Evolutionary conservation across 2,329 filamentous ascomycete species (phyloP), one percentile per base, ranked within the genome.

Genomic region (Teratosphaeria pseudoeucalypti): DNA sequence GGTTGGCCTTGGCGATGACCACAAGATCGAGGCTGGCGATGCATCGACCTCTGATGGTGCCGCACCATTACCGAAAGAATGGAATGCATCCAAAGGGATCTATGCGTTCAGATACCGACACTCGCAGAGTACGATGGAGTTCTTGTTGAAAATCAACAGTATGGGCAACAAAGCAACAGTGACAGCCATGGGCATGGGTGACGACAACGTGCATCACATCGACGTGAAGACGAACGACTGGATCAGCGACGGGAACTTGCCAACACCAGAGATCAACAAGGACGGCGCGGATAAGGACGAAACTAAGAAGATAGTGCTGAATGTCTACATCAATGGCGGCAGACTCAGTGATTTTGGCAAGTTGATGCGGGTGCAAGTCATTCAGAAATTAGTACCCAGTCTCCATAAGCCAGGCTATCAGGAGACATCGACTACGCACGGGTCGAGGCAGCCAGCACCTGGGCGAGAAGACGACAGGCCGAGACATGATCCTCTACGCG

Each of bases 61-160:
- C 34, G 77, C 83, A 69, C 84, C 84, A 34, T 80, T 97, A 2
- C 89, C 90, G 0, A 60, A 81, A 16, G 82, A 85, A 75, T 97
- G 94, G 94, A 96, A 96, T 73, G 78, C 84, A 12, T 82, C 83
- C 60, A 83, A 83, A 62, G 85, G 85, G 14, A 78, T 79, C 54
- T 87, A 90, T 71, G 84, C 87, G 59, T 96, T 97, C 74, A 84
- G 91, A 63, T 97, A 97, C 76, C 84, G 85, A 3, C 92, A 96
- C 73, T 79, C 83, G 27, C 89, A 95, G 71, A 95, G 90, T 0
- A 86, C 90, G 16, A 89, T 92, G 82, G 83, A 87, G 61, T 96
- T 88, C 70, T 79, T 96, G 32, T 73, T 96, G 65, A 92, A 91
- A 71, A 76, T 95, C 63, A 90, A 87, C 72, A 84, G 90, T 57